Conservation (phyloP, 805 yeast genomes). For the Sugiyamaella floridensis region DNA sequence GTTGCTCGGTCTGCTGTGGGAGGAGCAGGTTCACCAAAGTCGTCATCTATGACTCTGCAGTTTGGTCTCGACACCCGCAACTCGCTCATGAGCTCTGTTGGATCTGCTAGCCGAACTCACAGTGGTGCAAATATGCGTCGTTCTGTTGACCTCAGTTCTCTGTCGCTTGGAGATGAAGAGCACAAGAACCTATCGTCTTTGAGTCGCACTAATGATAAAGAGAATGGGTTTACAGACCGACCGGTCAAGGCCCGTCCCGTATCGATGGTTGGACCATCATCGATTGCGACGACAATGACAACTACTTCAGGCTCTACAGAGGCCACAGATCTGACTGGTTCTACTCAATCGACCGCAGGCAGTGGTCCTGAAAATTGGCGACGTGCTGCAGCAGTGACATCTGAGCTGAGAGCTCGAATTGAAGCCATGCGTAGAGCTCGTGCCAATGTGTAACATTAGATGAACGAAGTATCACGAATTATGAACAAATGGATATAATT, state of each 20-base stretch:
- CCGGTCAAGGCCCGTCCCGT: neutral
- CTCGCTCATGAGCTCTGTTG: neutral
- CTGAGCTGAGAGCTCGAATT: constrained; percentile 76
- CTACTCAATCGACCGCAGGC: neutral
- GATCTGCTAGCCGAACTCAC: neutral
- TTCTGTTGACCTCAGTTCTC: constrained; percentile 13
- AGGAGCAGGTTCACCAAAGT: constrained; percentile 12
- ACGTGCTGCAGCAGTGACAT: constrained; percentile 84
- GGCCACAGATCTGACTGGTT: neutral
- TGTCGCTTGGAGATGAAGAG: neutral
- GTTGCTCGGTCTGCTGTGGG: neutral
- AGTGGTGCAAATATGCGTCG: neutral
- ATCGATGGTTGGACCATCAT: neutral
- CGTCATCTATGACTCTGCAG: constrained; percentile 14
- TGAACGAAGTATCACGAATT: neutral
- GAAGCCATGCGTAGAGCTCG: constrained; percentile 63
- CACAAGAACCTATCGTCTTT: neutral
- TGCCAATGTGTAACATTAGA: constrained; percentile 5
- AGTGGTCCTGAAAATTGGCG: constrained; percentile 51
- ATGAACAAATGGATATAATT: neutral
- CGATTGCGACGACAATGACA: neutral
- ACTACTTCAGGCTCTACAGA: neutral
- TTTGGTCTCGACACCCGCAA: constrained; percentile 13
- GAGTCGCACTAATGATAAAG: neutral
- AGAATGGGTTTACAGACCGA: neutral